A percentile compares a stretch with the other conserved stretches of the same genome.
Evolutionary conservation across 352 stramenopile genomes (phyloP).

Genomic region (Phytophthora citrophthora): DNA sequence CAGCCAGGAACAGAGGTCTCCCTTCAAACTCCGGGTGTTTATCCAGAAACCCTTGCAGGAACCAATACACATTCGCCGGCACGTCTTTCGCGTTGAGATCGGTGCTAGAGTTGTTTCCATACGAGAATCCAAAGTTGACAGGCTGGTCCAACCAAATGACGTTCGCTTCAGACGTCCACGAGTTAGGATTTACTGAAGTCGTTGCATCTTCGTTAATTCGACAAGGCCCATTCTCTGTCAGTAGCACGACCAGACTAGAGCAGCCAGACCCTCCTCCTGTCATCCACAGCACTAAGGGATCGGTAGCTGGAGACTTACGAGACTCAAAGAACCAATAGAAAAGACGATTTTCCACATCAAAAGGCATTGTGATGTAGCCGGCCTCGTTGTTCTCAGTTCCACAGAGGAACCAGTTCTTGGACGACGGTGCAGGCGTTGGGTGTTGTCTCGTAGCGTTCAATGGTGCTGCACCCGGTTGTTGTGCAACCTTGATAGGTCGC

Average conservation of each 20-base stretch:
- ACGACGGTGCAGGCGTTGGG: not conserved
- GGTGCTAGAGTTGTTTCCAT: slow-evolving; percentile 20
- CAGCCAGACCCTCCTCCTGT: slow-evolving; percentile 47
- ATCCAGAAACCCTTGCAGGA: slow-evolving; percentile 57
- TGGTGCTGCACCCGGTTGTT: slow-evolving; percentile 4
- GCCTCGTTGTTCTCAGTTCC: slow-evolving; percentile 47
- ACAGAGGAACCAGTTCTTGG: slow-evolving; percentile 26
- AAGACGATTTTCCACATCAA: slow-evolving; percentile 45
- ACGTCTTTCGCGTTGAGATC: slow-evolving; percentile 42
- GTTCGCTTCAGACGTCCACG: slow-evolving; percentile 63
- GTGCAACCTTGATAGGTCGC: slow-evolving; percentile 10
- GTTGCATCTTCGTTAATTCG: slow-evolving; percentile 38
- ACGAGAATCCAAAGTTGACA: slow-evolving; percentile 55
- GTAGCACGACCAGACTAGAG: slow-evolving; percentile 48
- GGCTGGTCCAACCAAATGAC: slow-evolving; percentile 72
- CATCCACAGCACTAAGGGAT: slow-evolving; percentile 80
- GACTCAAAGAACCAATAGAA: slow-evolving; percentile 77
- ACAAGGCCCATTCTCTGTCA: slow-evolving; percentile 68
- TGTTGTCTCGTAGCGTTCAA: slow-evolving; percentile 6
- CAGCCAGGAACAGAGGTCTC: slow-evolving; percentile 55
- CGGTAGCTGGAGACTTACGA: slow-evolving; percentile 44
- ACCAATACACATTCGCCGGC: slow-evolving; percentile 56
- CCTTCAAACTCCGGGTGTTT: slow-evolving; percentile 59
- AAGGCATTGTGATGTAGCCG: slow-evolving; percentile 47
- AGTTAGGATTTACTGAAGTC: slow-evolving; percentile 50